Evolutionary conservation across 2,329 filamentous ascomycete genomes (phyloP).

Genomic region (Fusarium begoniae): DNA sequence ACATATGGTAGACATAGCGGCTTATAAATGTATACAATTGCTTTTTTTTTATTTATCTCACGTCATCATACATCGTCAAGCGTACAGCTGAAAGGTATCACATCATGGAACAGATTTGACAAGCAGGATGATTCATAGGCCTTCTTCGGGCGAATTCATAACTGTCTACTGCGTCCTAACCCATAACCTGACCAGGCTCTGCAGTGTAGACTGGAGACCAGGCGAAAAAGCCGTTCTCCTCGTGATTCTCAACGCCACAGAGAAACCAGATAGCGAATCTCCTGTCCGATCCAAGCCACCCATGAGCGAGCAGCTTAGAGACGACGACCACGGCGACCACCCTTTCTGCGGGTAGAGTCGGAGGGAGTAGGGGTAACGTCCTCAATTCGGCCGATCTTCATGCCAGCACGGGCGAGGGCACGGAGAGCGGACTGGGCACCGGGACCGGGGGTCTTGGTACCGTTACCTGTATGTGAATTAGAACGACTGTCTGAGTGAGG

Average conservation of each 20-base stretch:
- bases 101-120: constrained; percentile 39
- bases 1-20: constrained; percentile 2
- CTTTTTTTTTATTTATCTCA: background rate
- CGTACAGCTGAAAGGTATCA: constrained; percentile 26
- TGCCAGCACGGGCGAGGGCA: constrained; percentile 97
- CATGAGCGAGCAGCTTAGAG: constrained; percentile 69
- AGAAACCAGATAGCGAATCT: constrained; percentile 59
- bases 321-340: constrained; percentile 99
- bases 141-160: constrained; percentile 56
- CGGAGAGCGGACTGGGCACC: constrained; percentile 99
- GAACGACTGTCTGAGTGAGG: background rate
- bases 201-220: constrained; percentile 68
- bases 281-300: constrained; percentile 48
- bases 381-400: constrained; percentile 99
- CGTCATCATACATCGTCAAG: constrained; percentile 22
- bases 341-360: constrained; percentile 99
- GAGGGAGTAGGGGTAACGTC: constrained; percentile 99
- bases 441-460: constrained; percentile 99
- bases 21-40: background rate
- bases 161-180: constrained; percentile 51
- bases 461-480: constrained; percentile 73
- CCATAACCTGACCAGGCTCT: constrained; percentile 51
- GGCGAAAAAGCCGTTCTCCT: constrained; percentile 74
- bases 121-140: constrained; percentile 52
- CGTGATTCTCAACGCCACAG: constrained; percentile 76